Percentiles rank a stretch among this genome's conserved stretches.
Conservation (phyloP, 2,329 filamentous ascomycete species). For the Mycocentrospora acerina region DNA sequence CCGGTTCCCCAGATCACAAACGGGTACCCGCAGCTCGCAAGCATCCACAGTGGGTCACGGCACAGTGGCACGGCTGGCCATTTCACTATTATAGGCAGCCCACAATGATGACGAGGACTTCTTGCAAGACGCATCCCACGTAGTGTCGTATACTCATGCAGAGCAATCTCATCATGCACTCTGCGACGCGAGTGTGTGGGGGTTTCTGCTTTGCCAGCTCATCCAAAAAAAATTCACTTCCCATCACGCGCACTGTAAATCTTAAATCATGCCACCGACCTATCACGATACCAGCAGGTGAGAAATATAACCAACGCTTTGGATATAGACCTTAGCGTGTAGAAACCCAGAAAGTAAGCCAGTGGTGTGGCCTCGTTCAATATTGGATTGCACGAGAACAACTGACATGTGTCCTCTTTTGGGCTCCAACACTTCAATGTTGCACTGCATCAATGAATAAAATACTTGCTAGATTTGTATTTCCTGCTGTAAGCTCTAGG, state of each 20-base stretch:
- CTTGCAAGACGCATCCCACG: slow-evolving; percentile 12
- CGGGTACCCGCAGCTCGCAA: slow-evolving; percentile 10
- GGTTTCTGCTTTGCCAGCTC: neutral
- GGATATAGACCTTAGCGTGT: neutral
- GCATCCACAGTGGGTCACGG: slow-evolving; percentile 4
- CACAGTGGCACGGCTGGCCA: neutral
- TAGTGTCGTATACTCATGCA: slow-evolving; percentile 10
- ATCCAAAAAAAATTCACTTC: too few species aligned
- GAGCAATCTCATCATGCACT: slow-evolving; percentile 24
- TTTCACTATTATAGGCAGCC: neutral
- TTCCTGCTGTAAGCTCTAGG: too few species aligned
- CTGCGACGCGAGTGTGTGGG: slow-evolving; percentile 12
- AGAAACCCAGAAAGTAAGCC: neutral
- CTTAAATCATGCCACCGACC: too few species aligned
- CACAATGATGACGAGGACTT: slow-evolving; percentile 5
- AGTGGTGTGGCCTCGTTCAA: neutral
- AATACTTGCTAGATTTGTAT: neutral
- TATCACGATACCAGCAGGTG: neutral
- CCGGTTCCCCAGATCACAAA: slow-evolving; percentile 17
- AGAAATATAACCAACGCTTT: neutral
- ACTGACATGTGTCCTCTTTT: slow-evolving; percentile 1
- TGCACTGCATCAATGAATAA: slow-evolving; percentile 1
- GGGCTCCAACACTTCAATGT: neutral
- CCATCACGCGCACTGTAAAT: too few species aligned
- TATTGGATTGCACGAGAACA: slow-evolving; percentile 1